Base-by-base conservation (phyloP, 208 protist genomes). In the Kentomonas sorsogonicus region DNA sequence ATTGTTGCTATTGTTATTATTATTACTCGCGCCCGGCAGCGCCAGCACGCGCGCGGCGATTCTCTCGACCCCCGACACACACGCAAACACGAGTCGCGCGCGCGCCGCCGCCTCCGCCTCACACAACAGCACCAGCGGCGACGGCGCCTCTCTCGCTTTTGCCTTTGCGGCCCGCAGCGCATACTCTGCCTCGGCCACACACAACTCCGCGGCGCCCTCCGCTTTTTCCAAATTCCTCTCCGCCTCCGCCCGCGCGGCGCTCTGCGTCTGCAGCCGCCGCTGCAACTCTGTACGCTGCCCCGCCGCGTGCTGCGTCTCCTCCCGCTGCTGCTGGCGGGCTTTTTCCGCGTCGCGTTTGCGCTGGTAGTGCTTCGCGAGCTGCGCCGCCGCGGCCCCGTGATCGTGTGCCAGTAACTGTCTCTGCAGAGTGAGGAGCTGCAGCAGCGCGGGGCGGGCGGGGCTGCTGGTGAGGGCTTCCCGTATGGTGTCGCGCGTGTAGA, bases 351-450 rank as follows among this genome's bases (percentile, higher is more conserved):
- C 77, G 40, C 78, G 66, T 34, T 86, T 63, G 36, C 77, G 77
- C 29, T 77, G 76, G 45, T 90, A 80, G 5, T 84, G 59, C 4
- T 68, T 61, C 7, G 73, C 86, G 20, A 93, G 60, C n/a, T 74
- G 77, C 22, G 82, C 80, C 27, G 86, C 74, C 10, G 69, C 83
- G 46, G 78, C 60, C 18, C 77, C 73, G 60, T 89, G 82, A 33
- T 93, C 86, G 54, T 90, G 75, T 6, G 86, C 86, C 31, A 93
- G 68, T 25, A 93, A 78, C 44, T 89, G 74, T 13, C 86, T 73
- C 60, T 93, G 86, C 41, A 73, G 63, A 53, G n/a, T n/a, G n/a
- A n/a, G n/a, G n/a, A n/a, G n/a, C n/a, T n/a, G n/a, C n/a, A n/a
- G n/a, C n/a, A n/a, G n/a, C n/a, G n/a, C n/a, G n/a, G n/a, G n/a